Conservation (phyloP, 1,139 yeast genomes). For the Casaregolazyma suthepensis region DNA sequence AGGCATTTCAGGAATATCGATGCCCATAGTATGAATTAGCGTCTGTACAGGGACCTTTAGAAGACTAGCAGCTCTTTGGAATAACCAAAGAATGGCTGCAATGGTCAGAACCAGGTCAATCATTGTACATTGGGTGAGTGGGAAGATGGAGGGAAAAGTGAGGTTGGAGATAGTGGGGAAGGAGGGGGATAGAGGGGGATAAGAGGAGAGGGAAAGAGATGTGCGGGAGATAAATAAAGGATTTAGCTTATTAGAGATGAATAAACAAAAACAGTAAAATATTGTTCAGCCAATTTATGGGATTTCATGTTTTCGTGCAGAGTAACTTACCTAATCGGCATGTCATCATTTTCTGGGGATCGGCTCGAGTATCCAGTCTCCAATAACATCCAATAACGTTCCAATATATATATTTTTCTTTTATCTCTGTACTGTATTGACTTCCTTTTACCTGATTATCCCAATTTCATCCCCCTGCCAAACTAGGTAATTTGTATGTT, state of each 20-base stretch:
- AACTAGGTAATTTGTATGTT: background rate
- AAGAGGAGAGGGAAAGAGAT: background rate
- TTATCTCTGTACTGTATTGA: background rate
- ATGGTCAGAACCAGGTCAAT: slow-evolving; percentile 13
- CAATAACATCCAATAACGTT: background rate
- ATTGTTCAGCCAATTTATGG: no score
- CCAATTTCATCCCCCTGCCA: background rate
- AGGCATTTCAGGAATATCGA: slow-evolving; percentile 54
- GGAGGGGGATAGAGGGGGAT: background rate
- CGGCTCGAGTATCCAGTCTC: background rate
- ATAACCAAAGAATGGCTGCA: slow-evolving; percentile 45
- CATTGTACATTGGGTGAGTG: background rate
- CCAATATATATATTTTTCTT: background rate
- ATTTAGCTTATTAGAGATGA: no score
- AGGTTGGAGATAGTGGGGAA: background rate
- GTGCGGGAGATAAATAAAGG: no score
- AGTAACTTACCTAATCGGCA: background rate
- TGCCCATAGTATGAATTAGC: slow-evolving; percentile 45
- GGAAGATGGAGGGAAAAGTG: background rate
- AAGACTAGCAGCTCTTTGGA: slow-evolving; percentile 40
- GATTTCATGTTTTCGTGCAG: no score
- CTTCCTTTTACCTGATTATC: background rate
- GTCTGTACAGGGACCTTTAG: slow-evolving; percentile 45
- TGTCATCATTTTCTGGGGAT: background rate
- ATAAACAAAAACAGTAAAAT: no score